Evolutionary conservation across 2,329 filamentous ascomycete genomes (phyloP), one percentile per base, ranked within the genome.

Genomic region (Penicillium janthinellum): DNA sequence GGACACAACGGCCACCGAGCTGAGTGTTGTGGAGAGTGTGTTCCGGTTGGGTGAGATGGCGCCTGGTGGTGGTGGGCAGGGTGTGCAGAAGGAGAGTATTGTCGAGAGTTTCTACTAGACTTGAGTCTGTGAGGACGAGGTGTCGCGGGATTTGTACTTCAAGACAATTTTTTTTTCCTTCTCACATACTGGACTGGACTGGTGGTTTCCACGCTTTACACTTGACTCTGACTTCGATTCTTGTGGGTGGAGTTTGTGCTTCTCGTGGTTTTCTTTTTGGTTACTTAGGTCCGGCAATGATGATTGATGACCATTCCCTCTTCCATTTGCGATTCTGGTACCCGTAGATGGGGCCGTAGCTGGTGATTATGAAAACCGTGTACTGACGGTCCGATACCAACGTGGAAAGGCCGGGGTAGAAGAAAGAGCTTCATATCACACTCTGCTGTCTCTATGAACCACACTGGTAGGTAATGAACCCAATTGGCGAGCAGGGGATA

Each of bases 81-180:
- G 66, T 60, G 67, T 70, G 69, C 88, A 97, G 83, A 98, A 97
- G 86, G 94, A 98, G 77, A 95, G 92, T 67, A 96, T 99, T 87
- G 95, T 99, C 63, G 95, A 99, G 83, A 96, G 91, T 71, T 99
- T 98, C 82, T 99, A 99, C 83, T 99, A 84, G 84, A 71, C 25
- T 28, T 28, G 25, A 28, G 25, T 3, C 25, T 28, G 25, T 5
- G 6, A 28, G 22, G 22, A 22, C 22, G 22, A 22, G 3, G 22
- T 28, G 25, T 28, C 25, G 25, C 3, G 42, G 12, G 12, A 12
- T 3, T 14, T 8, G 3, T 8, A 22, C 10, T 22, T 11, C 17
- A 42, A 12, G 15, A 44, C 14, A 5, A 2, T 39, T 8, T 41
- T 8, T 17, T 8, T 8, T 22, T 22, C 22, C 22, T 12, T 44